Evolutionary conservation across 139 green algal species (phyloP).

Genomic region (Desmodesmus armatus): DNA sequence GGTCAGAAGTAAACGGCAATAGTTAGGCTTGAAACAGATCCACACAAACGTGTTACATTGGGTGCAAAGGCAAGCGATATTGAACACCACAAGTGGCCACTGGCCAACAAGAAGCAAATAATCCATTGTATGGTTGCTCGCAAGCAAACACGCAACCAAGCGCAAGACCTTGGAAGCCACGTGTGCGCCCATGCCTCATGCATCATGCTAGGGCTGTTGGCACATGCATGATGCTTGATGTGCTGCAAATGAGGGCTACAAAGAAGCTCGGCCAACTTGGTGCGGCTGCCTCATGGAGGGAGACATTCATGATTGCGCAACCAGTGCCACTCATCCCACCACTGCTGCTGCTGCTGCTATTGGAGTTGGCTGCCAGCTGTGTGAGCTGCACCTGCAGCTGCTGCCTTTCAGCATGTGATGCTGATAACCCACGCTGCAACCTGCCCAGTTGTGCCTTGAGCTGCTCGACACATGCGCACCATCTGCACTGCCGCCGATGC

Average conservation of each 20-base stretch:
- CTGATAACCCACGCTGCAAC: too few relatives aligned
- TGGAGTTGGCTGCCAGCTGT: neutral
- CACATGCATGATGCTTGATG: neutral
- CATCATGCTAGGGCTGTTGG: neutral
- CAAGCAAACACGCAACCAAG: too few relatives aligned
- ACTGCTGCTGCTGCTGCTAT: neutral
- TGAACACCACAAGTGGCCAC: too few relatives aligned
- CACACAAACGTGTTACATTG: too few relatives aligned
- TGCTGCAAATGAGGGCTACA: neutral
- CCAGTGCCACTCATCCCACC: neutral
- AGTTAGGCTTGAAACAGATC: too few relatives aligned
- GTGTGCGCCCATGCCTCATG: neutral
- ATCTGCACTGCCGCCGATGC: neutral
- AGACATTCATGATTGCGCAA: neutral
- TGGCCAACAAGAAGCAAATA: too few relatives aligned
- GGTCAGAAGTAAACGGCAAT: too few relatives aligned
- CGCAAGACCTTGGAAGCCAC: neutral
- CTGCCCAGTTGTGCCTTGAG: neutral
- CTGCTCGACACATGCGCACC: neutral
- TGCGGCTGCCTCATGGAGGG: neutral
- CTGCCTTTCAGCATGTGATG: neutral
- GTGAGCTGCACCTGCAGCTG: neutral
- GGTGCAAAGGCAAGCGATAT: too few relatives aligned
- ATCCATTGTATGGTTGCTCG: too few relatives aligned
- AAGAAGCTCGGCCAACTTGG: conserved; percentile 10